Base-by-base conservation (phyloP, 768 basidiomycete species). In the Gloeostereum incarnatum region DNA sequence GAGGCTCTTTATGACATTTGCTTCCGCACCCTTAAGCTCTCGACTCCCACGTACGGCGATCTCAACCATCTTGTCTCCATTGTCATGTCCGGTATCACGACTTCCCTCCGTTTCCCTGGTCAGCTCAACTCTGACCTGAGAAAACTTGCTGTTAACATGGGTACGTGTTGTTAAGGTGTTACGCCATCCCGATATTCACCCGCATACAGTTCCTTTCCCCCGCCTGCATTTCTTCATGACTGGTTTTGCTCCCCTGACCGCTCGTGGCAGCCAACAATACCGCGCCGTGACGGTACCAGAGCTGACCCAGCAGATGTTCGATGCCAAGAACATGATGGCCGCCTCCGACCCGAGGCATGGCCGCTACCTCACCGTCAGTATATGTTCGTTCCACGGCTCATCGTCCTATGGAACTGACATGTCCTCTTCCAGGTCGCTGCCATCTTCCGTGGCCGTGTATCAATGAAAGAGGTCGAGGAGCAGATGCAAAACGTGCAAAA, bases 151-250 rank as follows among this genome's bases (percentile, higher is more conserved):
- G 94, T 97, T 58, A 99, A 99, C 81, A 92, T 99, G 92, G 90
- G 89, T 83, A 59, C 27, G 73, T 71, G 7, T 34, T n/a, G 6
- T 35, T 31, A 16, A 10, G 24, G 5, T 5, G 19, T 31, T 37
- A 3, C 18, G n/a, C 35, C 13, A 10, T 1, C 21, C 1, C 38
- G 20, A 1, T 23, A 21, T 40, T 53, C n/a, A 52, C 31, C 6
- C 11, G 27, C 35, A 6, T 16, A 1, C 48, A 90, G 92, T 94
- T 57, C 92, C 92, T 11, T 94, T 94, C 87, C 91, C 91, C 32
- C 91, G 93, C 81, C 86, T 99, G 17, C 94, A 99, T 65, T 98
- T 98, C 78, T 98, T 98, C 78, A 87, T 96, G 76, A 91, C 91
- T 41, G 92, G 94, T 43, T 94, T 81, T 48, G 93, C 93, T 43